Base-by-base conservation (phyloP, 495 filamentous ascomycete species). In the Annulohypoxylon stygium region DNA sequence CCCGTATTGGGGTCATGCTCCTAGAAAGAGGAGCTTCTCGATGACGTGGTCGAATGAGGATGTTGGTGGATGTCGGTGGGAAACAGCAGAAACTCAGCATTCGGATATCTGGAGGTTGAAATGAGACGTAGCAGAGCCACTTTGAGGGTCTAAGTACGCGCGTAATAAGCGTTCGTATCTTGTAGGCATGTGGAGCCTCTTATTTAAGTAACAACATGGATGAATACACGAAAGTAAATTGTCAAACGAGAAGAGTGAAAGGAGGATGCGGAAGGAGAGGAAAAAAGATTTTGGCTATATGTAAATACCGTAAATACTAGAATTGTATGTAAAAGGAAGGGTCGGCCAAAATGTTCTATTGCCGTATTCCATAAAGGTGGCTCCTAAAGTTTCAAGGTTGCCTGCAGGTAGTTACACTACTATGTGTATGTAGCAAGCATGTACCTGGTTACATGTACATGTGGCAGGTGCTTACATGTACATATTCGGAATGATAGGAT, bases 1-100 rank as follows among this genome's bases (percentile, higher is more conserved):
- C 78, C 84, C 83, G 84, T 79, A 80, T 82, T 70, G 82, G 81
- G 69, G 37, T 77, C 77, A 77, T 79, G 70, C 68, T 71, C 73
- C 75, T 66, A 54, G 53, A 48, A 65, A 45, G 57, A 77, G 69
- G 65, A 75, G 72, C 63, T 64, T 16, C 50, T 74, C 34, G 20
- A 36, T 43, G 14, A 36, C 20, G 36, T 16, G 39, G 41, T 45
- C 41, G 43, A 45, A 25, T 25, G 16, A 54, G 33, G 25, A 30
- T 26, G 39, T 41, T 41, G 4, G 43, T 36, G 30, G 43, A 23
- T 34, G 54, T 61, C 36, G 36, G 53, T 57, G 34, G 18, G 43
- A 61, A 33, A 50, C 8, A 9, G 41, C 34, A 36, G 20, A 53
- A 53, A 23, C 8, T 47, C 25, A 57, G 58, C 41, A 66, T 58